Evolutionary conservation across 805 yeast species (phyloP).

Genomic region (Kodamaea nitidulidarum): DNA sequence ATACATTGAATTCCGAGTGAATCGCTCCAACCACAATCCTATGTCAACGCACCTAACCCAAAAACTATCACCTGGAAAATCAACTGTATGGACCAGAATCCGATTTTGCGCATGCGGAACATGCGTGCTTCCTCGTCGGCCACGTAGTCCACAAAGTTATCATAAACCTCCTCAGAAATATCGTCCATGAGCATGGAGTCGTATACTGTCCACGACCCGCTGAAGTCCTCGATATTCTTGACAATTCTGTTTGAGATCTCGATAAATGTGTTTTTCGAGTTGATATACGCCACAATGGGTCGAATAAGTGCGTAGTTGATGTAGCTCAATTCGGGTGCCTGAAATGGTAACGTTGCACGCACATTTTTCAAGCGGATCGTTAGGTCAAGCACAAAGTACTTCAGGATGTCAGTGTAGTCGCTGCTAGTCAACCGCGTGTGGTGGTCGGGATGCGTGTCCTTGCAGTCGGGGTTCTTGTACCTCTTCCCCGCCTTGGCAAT

Average conservation of each 20-base stretch:
- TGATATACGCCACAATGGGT: constrained; percentile 94
- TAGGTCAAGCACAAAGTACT: constrained; percentile 72
- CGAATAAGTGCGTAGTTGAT: constrained; percentile 87
- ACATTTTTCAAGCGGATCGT: constrained; percentile 79
- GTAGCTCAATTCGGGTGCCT: constrained; percentile 83
- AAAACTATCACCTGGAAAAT: constrained; percentile 76
- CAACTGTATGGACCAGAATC: constrained; percentile 89
- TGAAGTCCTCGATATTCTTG: constrained; percentile 77
- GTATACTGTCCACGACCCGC: constrained; percentile 95
- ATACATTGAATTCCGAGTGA: no score
- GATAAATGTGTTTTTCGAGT: constrained; percentile 82
- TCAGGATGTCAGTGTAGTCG: constrained; percentile 36
- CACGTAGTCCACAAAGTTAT: constrained; percentile 83
- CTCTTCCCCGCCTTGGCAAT: constrained; percentile 48
- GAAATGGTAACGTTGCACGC: constrained; percentile 83
- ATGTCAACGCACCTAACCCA: constrained; percentile 63
- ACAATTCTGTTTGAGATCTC: constrained; percentile 81
- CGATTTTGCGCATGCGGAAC: constrained; percentile 73
- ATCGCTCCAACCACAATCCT: no score
- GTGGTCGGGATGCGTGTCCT: constrained; percentile 24
- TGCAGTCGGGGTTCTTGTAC: constrained; percentile 31
- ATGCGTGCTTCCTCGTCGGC: constrained; percentile 79
- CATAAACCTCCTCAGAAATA: constrained; percentile 81
- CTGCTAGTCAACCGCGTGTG: constrained; percentile 25
- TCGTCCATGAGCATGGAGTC: constrained; percentile 91